A percentile compares a stretch with the other conserved stretches of the same genome.
Evolutionary conservation across 495 filamentous ascomycete species (phyloP).

Genomic region (Daldinia grandis): DNA sequence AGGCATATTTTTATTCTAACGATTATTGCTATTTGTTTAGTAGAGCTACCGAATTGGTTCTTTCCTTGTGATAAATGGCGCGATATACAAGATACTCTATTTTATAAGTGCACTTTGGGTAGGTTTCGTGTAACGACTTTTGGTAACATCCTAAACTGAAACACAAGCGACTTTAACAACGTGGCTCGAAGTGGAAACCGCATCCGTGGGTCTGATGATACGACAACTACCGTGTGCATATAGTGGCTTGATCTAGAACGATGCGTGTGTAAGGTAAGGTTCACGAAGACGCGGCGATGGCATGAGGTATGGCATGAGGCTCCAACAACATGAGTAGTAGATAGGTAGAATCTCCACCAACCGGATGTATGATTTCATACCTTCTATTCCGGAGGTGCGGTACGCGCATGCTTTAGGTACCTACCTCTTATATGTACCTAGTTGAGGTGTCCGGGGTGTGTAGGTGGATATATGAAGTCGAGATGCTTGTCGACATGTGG

Average conservation of each 20-base stretch:
- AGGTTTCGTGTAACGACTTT: neutral
- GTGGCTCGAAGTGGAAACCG: neutral
- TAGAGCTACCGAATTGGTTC: no score
- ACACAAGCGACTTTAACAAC: neutral
- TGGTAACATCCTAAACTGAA: neutral
- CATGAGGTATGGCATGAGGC: conserved; percentile 10
- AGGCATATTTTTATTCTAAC: no score
- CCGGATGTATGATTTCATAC: neutral
- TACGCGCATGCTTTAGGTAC: neutral
- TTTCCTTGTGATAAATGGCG: neutral
- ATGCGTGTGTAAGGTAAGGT: conserved; percentile 7
- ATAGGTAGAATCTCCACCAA: neutral
- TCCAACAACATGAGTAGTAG: conserved; percentile 8
- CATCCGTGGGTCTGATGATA: neutral
- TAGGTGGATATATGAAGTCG: neutral
- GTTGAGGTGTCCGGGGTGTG: no score
- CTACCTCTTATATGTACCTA: neutral
- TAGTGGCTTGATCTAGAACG: conserved; percentile 29
- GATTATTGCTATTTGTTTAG: no score
- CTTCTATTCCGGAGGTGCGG: neutral
- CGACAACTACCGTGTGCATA: conserved; percentile 2
- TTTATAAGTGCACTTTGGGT: neutral
- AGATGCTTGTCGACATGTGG: neutral
- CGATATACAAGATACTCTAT: neutral
- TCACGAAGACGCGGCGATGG: neutral